Percentiles rank a stretch among this genome's conserved stretches.
Conservation (phyloP, 352 stramenopile genomes). For the Albugo candida region DNA sequence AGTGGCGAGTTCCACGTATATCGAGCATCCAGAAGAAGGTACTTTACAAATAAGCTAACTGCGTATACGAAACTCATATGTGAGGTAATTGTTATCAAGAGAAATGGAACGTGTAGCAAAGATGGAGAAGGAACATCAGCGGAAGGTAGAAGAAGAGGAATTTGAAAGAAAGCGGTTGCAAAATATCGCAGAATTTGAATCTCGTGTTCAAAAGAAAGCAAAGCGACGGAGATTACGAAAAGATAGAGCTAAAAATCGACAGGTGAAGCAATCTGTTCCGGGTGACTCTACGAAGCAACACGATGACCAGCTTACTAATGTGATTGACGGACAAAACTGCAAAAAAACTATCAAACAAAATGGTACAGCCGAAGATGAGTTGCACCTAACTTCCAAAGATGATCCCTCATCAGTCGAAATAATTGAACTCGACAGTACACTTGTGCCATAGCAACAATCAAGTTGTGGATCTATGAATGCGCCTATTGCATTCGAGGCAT, state of each 20-base stretch:
- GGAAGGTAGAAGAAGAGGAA: slow-evolving; percentile 31
- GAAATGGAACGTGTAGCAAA: slow-evolving; percentile 70
- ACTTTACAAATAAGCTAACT: neutral
- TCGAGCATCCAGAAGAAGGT: slow-evolving; percentile 77
- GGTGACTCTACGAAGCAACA: slow-evolving; percentile 1
- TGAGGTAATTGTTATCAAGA: neutral
- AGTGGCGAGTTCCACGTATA: slow-evolving; percentile 96
- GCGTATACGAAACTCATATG: neutral
- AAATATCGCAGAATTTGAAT: slow-evolving; percentile 48
- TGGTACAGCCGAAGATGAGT: too few species aligned
- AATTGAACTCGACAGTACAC: too few species aligned
- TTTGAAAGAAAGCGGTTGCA: slow-evolving; percentile 48
- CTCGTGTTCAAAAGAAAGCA: slow-evolving; percentile 43
- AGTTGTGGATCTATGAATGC: too few species aligned
- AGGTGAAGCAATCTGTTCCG: slow-evolving; percentile 9
- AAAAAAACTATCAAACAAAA: too few species aligned
- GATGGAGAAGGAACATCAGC: slow-evolving; percentile 73
- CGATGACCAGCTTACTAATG: too few species aligned
- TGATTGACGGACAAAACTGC: too few species aligned
- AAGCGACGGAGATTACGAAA: slow-evolving; percentile 60
- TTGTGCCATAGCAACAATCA: too few species aligned
- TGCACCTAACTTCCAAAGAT: too few species aligned
- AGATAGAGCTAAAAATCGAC: slow-evolving; percentile 34
- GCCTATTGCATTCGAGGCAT: too few species aligned
- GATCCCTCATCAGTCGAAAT: too few species aligned